Conservation (phyloP, 352 stramenopile species). For the Phytopythium kandeliae region DNA sequence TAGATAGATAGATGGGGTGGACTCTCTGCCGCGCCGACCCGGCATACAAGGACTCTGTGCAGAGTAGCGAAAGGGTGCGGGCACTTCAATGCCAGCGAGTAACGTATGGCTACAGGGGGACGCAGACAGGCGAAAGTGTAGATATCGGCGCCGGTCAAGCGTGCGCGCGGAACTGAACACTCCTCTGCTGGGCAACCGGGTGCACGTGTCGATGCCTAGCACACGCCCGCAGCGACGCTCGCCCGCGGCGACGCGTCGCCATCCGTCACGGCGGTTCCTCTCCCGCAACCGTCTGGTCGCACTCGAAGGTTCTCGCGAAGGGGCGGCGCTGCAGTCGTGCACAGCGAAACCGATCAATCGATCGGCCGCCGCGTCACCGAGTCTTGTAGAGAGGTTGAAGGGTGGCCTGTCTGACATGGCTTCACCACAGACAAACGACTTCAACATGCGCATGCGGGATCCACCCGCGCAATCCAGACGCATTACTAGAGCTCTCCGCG, state of each 20-base stretch:
- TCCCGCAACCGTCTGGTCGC: constrained; percentile 1
- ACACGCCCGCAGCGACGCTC: no score
- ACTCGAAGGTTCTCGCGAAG: constrained; percentile 2
- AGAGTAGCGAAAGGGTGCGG: constrained; percentile 2
- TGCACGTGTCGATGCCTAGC: no score
- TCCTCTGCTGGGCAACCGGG: no score
- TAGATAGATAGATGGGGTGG: no score
- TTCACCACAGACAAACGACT: neutral
- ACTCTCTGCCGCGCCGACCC: constrained; percentile 6
- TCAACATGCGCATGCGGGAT: neutral
- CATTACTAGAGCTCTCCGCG: neutral
- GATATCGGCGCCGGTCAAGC: no score
- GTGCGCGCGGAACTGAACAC: no score
- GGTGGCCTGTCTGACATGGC: neutral
- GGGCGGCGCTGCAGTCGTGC: neutral
- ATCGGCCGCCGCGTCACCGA: neutral
- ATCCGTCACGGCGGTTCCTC: no score
- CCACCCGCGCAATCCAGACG: neutral
- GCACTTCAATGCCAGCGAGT: neutral
- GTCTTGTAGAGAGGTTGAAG: neutral
- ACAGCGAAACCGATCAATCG: neutral
- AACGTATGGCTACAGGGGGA: neutral
- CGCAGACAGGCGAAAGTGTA: no score
- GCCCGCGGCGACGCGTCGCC: no score
- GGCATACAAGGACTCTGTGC: no score